Evolutionary conservation across 2,329 filamentous ascomycete genomes (phyloP).

Genomic region (Corynespora cassiicola): DNA sequence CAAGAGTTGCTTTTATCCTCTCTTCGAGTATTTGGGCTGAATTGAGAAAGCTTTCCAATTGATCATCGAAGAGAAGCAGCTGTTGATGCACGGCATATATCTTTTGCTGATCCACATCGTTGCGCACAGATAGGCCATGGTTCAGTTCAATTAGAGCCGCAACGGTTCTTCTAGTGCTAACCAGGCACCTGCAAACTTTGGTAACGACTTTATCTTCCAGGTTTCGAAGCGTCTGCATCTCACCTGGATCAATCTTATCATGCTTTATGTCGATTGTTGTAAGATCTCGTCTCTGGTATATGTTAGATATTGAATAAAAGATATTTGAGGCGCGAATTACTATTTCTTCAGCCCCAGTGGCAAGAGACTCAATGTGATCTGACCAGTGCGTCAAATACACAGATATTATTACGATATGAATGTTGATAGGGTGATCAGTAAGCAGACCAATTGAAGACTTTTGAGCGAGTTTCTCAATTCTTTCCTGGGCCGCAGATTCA

Average conservation of each 20-base stretch:
- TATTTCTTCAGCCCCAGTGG: constrained; percentile 2
- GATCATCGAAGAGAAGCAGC: constrained; percentile 4
- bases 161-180: constrained; percentile 4
- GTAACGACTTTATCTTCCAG: constrained; percentile 13
- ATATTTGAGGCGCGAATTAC: constrained; percentile 3
- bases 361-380: constrained; percentile 10
- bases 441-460: constrained; percentile 13
- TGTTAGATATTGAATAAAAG: background rate
- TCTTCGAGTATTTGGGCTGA: constrained; percentile 7
- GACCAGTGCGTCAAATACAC: constrained; percentile 11
- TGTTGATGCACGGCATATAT: constrained; percentile 3
- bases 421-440: constrained; percentile 12
- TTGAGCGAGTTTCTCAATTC: constrained; percentile 6
- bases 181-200: constrained; percentile 5
- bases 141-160: constrained; percentile 3
- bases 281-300: constrained; percentile 6
- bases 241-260: constrained; percentile 3
- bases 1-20: constrained; percentile 13
- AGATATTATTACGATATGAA: too few species aligned
- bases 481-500: constrained; percentile 1
- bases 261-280: constrained; percentile 2
- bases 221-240: constrained; percentile 7
- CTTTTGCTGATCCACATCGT: background rate
- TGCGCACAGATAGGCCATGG: background rate
- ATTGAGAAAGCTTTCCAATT: constrained; percentile 7